Percentiles rank a stretch among this genome's conserved stretches.
Evolutionary conservation across 1,139 yeast species (phyloP).

Genomic region (Blastobotrys illinoisensis): DNA sequence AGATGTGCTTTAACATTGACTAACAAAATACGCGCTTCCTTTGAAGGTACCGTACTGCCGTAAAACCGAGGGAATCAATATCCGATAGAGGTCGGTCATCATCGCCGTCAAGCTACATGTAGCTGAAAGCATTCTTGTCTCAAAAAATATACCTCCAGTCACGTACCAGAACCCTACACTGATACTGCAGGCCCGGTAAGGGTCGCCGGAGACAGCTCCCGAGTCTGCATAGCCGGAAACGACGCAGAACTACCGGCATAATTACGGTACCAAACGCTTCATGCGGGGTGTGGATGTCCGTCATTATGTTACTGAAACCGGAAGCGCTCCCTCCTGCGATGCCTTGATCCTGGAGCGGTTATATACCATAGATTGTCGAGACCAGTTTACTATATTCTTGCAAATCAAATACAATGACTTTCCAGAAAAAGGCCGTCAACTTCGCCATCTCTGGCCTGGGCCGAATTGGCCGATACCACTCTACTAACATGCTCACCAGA

Average conservation of each 20-base stretch:
- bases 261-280: no score
- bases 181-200: no score
- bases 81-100: no score
- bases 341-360: background rate
- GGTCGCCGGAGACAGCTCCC: background rate
- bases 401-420: background rate
- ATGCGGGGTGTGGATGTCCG: background rate
- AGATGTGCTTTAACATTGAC: no score
- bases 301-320: background rate
- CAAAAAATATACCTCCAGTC: no score
- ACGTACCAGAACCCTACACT: no score
- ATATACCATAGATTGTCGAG: background rate
- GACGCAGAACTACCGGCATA: no score
- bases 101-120: no score
- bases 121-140: no score
- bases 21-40: no score
- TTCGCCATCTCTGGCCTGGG: conserved; percentile 22
- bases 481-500: conserved; percentile 18
- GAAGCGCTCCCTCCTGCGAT: background rate
- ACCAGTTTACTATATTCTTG: background rate
- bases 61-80: no score
- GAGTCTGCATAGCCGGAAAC: background rate
- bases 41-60: no score
- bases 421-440: conserved; percentile 11
- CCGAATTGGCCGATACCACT: conserved; percentile 22